These are phyloP conservation scores for Haematococcus lacustris DNA, from an alignment of 139 green algal genomes.

Conservation along the genomic window DNA sequence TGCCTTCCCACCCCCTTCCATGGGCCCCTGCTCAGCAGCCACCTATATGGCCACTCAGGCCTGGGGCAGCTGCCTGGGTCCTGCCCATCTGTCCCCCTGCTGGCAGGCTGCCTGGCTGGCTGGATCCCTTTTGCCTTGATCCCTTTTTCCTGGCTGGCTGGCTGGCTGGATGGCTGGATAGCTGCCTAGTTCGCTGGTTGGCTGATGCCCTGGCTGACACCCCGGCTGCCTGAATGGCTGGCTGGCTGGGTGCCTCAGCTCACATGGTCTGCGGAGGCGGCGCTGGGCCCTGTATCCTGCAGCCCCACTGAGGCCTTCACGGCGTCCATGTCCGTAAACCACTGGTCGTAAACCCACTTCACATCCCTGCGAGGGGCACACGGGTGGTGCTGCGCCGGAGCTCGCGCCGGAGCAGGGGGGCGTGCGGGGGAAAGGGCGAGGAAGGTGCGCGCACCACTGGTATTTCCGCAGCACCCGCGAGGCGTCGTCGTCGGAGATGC, in stretches of 20 bases:
- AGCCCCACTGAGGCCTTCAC: constrained; percentile 67
- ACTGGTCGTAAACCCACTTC: constrained; percentile 77
- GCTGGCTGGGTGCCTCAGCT: too few relatives aligned
- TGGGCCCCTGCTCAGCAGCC: not conserved
- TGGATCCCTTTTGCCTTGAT: too few relatives aligned
- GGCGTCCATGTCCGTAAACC: constrained; percentile 75
- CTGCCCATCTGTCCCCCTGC: too few relatives aligned
- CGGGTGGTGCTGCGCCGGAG: not conserved
- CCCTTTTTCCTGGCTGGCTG: too few relatives aligned
- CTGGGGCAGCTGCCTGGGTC: not conserved
- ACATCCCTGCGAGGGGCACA: constrained; percentile 50
- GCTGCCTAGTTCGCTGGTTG: too few relatives aligned
- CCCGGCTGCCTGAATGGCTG: too few relatives aligned
- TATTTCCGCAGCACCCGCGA: constrained; percentile 61
- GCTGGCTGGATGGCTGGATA: too few relatives aligned
- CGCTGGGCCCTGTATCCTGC: not conserved
- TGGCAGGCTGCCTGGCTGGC: too few relatives aligned
- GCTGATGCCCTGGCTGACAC: too few relatives aligned
- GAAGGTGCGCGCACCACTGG: constrained; percentile 53
- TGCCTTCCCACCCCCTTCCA: not conserved
- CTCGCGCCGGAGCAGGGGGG: not conserved
- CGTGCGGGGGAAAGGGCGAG: not conserved
- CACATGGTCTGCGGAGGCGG: not conserved
- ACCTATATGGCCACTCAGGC: not conserved
- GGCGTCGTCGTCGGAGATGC: constrained; percentile 52